Percentiles rank a stretch among this genome's conserved stretches.
phyloP scores from a whole-genome alignment of 202 grass and related monocot genomes.

The Zoysia matrella region DNA sequence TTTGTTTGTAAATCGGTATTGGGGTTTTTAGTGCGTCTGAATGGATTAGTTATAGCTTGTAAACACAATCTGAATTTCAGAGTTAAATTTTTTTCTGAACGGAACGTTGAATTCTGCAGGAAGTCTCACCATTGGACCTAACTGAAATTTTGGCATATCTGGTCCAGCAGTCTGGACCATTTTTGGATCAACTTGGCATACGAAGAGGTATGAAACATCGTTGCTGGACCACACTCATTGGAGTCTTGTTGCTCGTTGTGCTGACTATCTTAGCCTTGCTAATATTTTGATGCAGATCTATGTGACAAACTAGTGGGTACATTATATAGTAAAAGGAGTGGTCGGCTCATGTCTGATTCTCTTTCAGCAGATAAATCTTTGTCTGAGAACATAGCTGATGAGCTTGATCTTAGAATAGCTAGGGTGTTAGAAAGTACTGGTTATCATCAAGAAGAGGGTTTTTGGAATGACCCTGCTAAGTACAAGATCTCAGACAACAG shows the following conservation, averaged over 20 bases:
- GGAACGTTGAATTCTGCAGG: slow-evolving; percentile 50
- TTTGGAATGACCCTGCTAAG: slow-evolving; percentile 54
- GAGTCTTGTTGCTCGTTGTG: not conserved
- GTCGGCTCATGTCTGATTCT: slow-evolving; percentile 51
- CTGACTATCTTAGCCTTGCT: slow-evolving; percentile 10
- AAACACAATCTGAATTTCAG: too few relatives aligned
- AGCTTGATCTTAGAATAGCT: slow-evolving; percentile 91
- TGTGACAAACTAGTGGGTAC: slow-evolving; percentile 70
- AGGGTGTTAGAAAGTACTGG: slow-evolving; percentile 76
- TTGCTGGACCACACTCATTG: not conserved
- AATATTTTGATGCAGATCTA: slow-evolving; percentile 59
- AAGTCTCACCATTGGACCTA: slow-evolving; percentile 63
- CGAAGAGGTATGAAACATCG: slow-evolving; percentile 57
- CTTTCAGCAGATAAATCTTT: slow-evolving; percentile 56
- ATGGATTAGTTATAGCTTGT: slow-evolving; percentile 31
- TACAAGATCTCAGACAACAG: slow-evolving; percentile 55
- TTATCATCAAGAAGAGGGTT: slow-evolving; percentile 60
- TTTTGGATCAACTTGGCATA: slow-evolving; percentile 85
- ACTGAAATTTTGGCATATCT: slow-evolving; percentile 77
- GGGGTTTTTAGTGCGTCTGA: slow-evolving; percentile 14
- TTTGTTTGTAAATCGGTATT: slow-evolving; percentile 12
- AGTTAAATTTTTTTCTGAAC: slow-evolving; percentile 19
- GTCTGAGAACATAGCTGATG: slow-evolving; percentile 49
- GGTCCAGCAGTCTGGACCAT: slow-evolving; percentile 75
- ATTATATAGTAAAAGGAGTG: slow-evolving; percentile 59